These are phyloP conservation scores for Gonium pectorale DNA, from an alignment of 139 green algal genomes.

Conservation along the genomic window DNA sequence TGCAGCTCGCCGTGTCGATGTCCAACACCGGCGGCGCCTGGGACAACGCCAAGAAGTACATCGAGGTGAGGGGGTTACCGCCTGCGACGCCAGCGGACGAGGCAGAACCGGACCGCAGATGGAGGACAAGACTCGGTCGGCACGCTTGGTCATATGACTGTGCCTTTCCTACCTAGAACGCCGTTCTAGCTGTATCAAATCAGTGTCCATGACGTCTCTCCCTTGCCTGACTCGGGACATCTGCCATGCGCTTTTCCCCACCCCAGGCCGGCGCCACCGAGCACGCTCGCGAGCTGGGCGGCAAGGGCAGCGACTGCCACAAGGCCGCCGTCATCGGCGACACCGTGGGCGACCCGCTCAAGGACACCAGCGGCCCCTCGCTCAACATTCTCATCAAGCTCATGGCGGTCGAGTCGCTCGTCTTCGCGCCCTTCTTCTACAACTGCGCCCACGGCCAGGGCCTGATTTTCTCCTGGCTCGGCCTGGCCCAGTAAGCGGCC, in stretches of 20 bases:
- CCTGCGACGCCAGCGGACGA: neutral
- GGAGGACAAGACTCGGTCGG: no score
- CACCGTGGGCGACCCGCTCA: conserved; percentile 98
- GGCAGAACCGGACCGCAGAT: neutral
- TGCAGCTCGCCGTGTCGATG: conserved; percentile 97
- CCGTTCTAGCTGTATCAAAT: no score
- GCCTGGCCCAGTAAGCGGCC: conserved; percentile 6
- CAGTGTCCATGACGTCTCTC: no score
- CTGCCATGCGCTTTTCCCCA: no score
- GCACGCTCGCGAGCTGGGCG: conserved; percentile 90
- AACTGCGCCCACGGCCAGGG: conserved; percentile 65
- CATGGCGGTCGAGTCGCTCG: conserved; percentile 97
- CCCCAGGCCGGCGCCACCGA: conserved; percentile 78
- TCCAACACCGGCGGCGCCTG: conserved; percentile 98
- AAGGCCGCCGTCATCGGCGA: conserved; percentile 98
- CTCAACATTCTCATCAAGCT: conserved; percentile 99
- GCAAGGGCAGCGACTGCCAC: conserved; percentile 97
- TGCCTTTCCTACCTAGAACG: no score
- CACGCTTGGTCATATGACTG: no score
- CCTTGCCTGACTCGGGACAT: no score
- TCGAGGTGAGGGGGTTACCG: conserved; percentile 73
- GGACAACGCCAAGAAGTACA: conserved; percentile 99
- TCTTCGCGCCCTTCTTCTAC: conserved; percentile 81
- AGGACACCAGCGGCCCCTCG: conserved; percentile 91
- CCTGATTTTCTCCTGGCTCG: conserved; percentile 67